Evolutionary conservation across 2,329 filamentous ascomycete genomes (phyloP).

Genomic region (Fusarium graminum): DNA sequence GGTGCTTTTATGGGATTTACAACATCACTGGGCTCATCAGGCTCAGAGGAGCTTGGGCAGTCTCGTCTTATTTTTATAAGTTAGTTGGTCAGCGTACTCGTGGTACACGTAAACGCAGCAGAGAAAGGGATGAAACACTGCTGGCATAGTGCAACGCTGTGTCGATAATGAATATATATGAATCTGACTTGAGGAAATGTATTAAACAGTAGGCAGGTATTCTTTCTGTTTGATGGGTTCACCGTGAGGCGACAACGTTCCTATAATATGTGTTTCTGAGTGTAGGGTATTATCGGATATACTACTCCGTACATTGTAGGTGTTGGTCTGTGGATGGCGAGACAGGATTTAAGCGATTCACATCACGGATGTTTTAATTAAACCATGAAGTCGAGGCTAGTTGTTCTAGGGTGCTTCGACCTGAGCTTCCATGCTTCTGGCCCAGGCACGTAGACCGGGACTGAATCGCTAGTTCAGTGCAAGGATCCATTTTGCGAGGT

Average conservation of each 20-base stretch:
- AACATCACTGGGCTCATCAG: slow-evolving; percentile 7
- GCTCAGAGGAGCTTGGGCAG: slow-evolving; percentile 1
- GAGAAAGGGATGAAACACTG: slow-evolving; percentile 3
- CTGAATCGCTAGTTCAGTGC: slow-evolving; percentile 21
- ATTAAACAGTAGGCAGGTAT: background rate
- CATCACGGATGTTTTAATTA: background rate
- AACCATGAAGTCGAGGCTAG: background rate
- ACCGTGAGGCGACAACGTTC: background rate
- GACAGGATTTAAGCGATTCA: background rate
- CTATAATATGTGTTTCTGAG: background rate
- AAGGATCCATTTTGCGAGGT: slow-evolving; percentile 18
- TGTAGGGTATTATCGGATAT: background rate
- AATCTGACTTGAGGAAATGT: slow-evolving; percentile 8
- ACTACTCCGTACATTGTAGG: background rate
- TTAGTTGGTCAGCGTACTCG: slow-evolving; percentile 11
- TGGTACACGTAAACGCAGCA: slow-evolving; percentile 13
- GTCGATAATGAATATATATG: slow-evolving; percentile 36
- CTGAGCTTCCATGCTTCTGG: slow-evolving; percentile 23
- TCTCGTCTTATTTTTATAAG: slow-evolving; percentile 6
- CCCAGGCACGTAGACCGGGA: slow-evolving; percentile 3
- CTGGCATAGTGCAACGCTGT: slow-evolving; percentile 10
- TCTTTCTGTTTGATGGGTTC: background rate
- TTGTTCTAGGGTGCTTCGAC: slow-evolving; percentile 36
- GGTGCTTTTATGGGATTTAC: slow-evolving; percentile 16
- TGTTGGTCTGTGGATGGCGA: background rate